Percentiles rank a stretch among this genome's conserved stretches.
phyloP scores from a whole-genome alignment of 2,329 filamentous ascomycete species.

The Aureobasidium melanogenum region DNA sequence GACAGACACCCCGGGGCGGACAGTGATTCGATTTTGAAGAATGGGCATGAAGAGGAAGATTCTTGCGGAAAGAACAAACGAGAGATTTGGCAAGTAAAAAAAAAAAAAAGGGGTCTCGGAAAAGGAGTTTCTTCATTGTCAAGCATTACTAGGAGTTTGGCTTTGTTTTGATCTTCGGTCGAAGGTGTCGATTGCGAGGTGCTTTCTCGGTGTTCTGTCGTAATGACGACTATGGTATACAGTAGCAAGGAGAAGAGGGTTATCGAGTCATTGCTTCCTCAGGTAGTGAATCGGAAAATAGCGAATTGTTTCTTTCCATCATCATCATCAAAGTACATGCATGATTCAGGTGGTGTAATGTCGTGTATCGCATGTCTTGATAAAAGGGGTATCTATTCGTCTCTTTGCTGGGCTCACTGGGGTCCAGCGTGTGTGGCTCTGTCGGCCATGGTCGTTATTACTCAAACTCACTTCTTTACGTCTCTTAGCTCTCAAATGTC shows the following conservation, averaged over 20 bases:
- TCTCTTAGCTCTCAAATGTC: neutral
- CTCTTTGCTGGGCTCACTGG: neutral
- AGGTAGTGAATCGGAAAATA: neutral
- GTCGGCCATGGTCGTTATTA: neutral
- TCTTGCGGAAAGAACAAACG: neutral
- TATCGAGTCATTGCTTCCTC: neutral
- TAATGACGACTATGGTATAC: neutral
- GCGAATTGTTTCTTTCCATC: neutral
- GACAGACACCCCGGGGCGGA: neutral
- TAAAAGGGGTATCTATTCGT: neutral
- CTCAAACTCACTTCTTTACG: neutral
- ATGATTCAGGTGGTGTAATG: neutral
- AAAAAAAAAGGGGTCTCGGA: neutral
- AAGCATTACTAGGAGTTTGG: neutral
- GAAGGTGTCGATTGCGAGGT: neutral
- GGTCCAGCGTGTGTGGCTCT: neutral
- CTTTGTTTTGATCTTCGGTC: neutral
- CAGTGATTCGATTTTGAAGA: neutral
- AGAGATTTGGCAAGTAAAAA: neutral
- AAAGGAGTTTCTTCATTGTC: neutral
- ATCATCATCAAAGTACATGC: too few relatives aligned
- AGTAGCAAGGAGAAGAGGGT: neutral
- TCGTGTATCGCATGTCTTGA: neutral
- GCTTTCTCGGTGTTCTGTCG: neutral
- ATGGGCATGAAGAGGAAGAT: neutral